These are phyloP conservation scores for Myrmaecium sp. DNA, from an alignment of 2,329 filamentous ascomycete genomes.

Conservation along the genomic window DNA sequence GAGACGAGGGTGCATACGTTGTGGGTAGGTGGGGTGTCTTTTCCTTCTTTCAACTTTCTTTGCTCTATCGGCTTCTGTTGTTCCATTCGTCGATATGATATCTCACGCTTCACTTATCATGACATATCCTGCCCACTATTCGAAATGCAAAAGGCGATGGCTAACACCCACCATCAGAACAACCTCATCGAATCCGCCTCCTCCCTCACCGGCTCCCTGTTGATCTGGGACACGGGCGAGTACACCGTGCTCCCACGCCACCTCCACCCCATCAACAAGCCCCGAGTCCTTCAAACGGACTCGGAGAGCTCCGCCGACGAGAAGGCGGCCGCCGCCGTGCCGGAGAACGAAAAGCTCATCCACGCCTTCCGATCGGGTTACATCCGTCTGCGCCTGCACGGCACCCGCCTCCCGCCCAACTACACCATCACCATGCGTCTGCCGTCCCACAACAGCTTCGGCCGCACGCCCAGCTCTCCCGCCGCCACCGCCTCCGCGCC, in stretches of 20 bases:
- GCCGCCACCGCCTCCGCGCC: no score
- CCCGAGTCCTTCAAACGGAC: slow-evolving; percentile 1
- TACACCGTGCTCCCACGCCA: slow-evolving; percentile 20
- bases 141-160: no score
- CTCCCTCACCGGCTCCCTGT: slow-evolving; percentile 24
- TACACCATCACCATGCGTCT: slow-evolving; percentile 26
- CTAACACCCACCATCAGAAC: slow-evolving; percentile 12
- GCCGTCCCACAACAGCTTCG: slow-evolving; percentile 18
- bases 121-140: no score
- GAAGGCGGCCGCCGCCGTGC: not conserved
- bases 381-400: slow-evolving; percentile 25
- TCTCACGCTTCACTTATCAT: not conserved
- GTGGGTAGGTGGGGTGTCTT: slow-evolving; percentile 15
- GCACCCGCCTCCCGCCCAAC: slow-evolving; percentile 18
- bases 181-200: slow-evolving; percentile 28
- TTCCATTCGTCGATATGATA: not conserved
- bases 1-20: slow-evolving; percentile 28
- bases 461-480: slow-evolving; percentile 9
- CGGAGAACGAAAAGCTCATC: slow-evolving; percentile 21
- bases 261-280: not conserved
- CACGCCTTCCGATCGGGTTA: slow-evolving; percentile 21
- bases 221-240: slow-evolving; percentile 30
- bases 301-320: not conserved
- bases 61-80: not conserved
- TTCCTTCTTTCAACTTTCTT: not conserved